These are phyloP conservation scores for Globisporangium rhizosaccharum DNA, from an alignment of 352 stramenopile genomes.

Conservation along the genomic window DNA sequence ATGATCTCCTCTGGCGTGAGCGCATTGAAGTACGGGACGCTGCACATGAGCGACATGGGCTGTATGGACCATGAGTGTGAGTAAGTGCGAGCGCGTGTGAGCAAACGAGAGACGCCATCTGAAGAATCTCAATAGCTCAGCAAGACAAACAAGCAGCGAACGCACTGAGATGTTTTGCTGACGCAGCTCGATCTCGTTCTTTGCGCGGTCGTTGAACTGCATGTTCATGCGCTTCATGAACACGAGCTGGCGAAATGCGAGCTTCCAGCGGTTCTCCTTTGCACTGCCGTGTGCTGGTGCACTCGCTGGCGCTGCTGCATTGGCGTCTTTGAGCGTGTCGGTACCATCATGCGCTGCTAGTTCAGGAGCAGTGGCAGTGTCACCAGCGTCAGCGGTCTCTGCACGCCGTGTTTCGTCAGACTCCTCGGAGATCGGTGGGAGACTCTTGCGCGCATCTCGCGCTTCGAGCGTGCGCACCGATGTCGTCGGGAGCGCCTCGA, in stretches of 20 bases:
- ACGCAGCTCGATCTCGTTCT: slow-evolving; percentile 74
- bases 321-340: neutral
- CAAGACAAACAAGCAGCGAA: neutral
- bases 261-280: slow-evolving; percentile 68
- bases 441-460: slow-evolving; percentile 1
- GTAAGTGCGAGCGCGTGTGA: neutral
- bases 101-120: neutral
- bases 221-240: slow-evolving; percentile 85
- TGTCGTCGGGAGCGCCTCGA: neutral
- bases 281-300: neutral
- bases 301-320: neutral
- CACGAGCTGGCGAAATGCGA: slow-evolving; percentile 70
- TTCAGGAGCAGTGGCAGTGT: neutral
- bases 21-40: slow-evolving; percentile 69
- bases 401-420: slow-evolving; percentile 7
- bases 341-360: neutral
- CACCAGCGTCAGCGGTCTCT: neutral
- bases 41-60: slow-evolving; percentile 68
- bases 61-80: slow-evolving; percentile 10
- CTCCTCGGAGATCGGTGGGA: slow-evolving; percentile 11
- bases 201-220: slow-evolving; percentile 66
- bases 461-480: neutral
- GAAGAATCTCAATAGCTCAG: too few species aligned
- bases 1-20: slow-evolving; percentile 56
- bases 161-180: slow-evolving; percentile 73